phyloP scores from a whole-genome alignment of 2,329 filamentous ascomycete species.

The Nemania abortiva region DNA sequence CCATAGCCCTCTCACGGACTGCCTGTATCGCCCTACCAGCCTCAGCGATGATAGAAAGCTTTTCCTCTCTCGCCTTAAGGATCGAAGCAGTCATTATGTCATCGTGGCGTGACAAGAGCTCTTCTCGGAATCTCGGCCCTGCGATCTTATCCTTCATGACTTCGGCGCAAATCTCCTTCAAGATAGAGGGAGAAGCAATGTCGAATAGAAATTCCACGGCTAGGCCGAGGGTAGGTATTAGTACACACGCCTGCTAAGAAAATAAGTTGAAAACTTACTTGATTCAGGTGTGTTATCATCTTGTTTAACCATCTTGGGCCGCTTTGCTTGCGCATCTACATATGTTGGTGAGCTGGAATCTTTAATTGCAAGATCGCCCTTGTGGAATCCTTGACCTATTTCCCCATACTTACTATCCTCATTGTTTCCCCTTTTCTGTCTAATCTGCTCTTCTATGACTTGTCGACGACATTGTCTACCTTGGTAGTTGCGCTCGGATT shows the following conservation, averaged over 20 bases:
- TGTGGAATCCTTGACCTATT: neutral
- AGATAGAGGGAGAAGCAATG: neutral
- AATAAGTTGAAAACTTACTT: neutral
- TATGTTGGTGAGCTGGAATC: neutral
- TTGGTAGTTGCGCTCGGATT: neutral
- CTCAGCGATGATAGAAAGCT: neutral
- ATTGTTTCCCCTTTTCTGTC: neutral
- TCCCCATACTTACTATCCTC: neutral
- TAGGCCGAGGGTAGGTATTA: neutral
- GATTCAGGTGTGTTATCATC: neutral
- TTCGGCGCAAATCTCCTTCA: neutral
- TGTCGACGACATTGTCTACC: neutral
- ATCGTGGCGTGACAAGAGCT: neutral
- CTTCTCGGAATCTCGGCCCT: neutral
- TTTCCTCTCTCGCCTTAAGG: neutral
- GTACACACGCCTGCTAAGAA: neutral
- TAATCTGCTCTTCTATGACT: neutral
- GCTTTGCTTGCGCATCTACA: slow-evolving; percentile 1
- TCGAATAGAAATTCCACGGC: neutral
- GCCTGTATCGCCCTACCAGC: neutral
- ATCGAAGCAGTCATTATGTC: neutral
- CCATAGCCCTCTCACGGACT: neutral
- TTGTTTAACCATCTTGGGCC: neutral
- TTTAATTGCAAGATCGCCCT: neutral
- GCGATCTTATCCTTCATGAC: neutral